Percentiles rank a stretch among this genome's conserved stretches.
These are phyloP conservation scores for Teratosphaeria nubilosa DNA, from an alignment of 2,329 filamentous ascomycete species.

Conservation along the genomic window DNA sequence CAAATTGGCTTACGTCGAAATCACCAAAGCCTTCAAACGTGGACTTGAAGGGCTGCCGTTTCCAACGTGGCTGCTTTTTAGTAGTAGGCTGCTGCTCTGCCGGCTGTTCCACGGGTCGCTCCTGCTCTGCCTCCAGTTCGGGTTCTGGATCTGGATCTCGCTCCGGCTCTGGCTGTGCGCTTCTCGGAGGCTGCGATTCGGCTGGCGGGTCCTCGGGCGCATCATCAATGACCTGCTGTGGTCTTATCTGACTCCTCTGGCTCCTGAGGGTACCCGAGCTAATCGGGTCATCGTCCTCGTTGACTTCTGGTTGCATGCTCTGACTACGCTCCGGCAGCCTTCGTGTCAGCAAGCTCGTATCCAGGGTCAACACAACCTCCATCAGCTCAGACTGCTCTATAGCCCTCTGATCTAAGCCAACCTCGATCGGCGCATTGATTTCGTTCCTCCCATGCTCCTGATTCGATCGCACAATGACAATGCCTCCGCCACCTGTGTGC, in stretches of 20 bases:
- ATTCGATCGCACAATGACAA: constrained; percentile 64
- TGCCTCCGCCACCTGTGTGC: constrained; percentile 38
- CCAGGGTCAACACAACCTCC: constrained; percentile 73
- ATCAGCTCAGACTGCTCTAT: constrained; percentile 88
- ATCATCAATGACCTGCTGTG: not conserved
- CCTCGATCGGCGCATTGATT: constrained; percentile 43
- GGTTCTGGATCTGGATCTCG: not conserved
- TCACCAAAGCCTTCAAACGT: constrained; percentile 50
- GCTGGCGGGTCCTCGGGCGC: not conserved
- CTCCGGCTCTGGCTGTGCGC: not conserved
- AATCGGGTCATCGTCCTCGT: not conserved
- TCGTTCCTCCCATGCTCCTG: constrained; percentile 25
- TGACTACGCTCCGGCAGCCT: not conserved
- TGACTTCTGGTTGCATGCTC: not conserved
- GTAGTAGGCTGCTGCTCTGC: constrained; percentile 1
- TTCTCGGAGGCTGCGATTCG: not conserved
- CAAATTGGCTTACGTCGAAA: constrained; percentile 25
- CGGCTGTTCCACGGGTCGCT: not conserved
- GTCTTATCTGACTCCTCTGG: not conserved
- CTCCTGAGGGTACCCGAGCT: not conserved
- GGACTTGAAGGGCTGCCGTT: constrained; percentile 26
- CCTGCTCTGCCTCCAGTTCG: not conserved
- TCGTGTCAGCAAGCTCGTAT: constrained; percentile 56
- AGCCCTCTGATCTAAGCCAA: constrained; percentile 66
- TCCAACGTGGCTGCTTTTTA: not conserved